Evolutionary conservation across 495 filamentous ascomycete species (phyloP), one percentile per base, ranked within the genome.

Genomic region (Annulohypoxylon nitens): DNA sequence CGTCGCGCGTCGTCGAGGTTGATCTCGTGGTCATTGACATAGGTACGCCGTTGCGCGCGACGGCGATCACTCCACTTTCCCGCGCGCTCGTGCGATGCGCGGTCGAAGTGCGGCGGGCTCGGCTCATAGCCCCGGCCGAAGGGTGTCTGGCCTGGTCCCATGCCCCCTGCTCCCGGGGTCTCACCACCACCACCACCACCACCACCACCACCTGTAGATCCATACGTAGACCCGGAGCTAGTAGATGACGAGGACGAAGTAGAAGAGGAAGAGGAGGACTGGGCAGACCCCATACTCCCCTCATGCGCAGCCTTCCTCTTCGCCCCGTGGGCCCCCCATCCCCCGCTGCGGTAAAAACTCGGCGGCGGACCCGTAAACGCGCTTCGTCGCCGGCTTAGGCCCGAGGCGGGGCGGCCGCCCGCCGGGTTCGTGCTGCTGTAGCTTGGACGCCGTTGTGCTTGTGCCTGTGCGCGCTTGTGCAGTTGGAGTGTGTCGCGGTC

Each of bases 291-390:
- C 69, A 9, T 81, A 47, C 78, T 80, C 65, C 79, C 74, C 62
- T 82, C 81, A 66, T 86, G 84, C 64, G 83, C 84, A 23, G 78
- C 67, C 53, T 77, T 54, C 61, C 89, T 69, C 80, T 90, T 88
- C 51, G 82, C 79, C 12, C 75, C 64, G 47, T 89, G 84, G 36
- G 80, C 68, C 20, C 87, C 89, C 88, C 90, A 93, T 3, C 93
- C 94, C 1, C 93, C 95, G 61, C 86, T 89, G 16, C 88, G 85
- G 78, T 91, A 97, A 80, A 98, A 99, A 69, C 88, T 92, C 0
- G 96, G 95, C 64, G 96, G 95, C 8, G 96, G 95, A 0, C 96
- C 96, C 1, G 85, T 87, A 81, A 95, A 97, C 2, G 90, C 83
- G 0, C 89, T 85, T 0, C 93, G 86, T 12, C 96, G 87, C 48